A percentile compares a stretch with the other conserved stretches of the same genome.
These are phyloP conservation scores for Aspergillus nidulans DNA, from an alignment of 495 filamentous ascomycete species.

Conservation along the genomic window DNA sequence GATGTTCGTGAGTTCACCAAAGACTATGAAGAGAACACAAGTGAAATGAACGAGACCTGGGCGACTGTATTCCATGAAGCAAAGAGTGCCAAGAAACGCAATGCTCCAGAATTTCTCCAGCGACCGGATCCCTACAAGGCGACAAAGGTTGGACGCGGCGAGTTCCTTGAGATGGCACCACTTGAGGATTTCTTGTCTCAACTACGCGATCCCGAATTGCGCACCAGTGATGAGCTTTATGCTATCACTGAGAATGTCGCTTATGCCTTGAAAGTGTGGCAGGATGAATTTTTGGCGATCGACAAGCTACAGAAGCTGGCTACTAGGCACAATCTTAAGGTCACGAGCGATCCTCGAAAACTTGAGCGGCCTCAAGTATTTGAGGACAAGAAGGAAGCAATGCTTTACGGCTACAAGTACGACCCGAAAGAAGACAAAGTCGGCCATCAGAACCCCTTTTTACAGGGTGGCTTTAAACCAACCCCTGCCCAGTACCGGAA, in stretches of 20 bases:
- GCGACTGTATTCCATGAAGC: slow-evolving; percentile 27
- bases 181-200: slow-evolving; percentile 32
- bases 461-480: slow-evolving; percentile 42
- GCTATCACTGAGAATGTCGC: slow-evolving; percentile 48
- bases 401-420: slow-evolving; percentile 42
- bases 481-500: slow-evolving; percentile 39
- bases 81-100: slow-evolving; percentile 37
- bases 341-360: slow-evolving; percentile 22
- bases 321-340: slow-evolving; percentile 33
- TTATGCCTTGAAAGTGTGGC: slow-evolving; percentile 52
- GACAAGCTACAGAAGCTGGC: slow-evolving; percentile 51
- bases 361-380: slow-evolving; percentile 23
- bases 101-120: slow-evolving; percentile 40
- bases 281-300: slow-evolving; percentile 61
- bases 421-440: slow-evolving; percentile 25
- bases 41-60: slow-evolving; percentile 30
- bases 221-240: slow-evolving; percentile 48
- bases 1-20: slow-evolving; percentile 44
- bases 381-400: slow-evolving; percentile 41
- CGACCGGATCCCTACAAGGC: slow-evolving; percentile 43
- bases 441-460: slow-evolving; percentile 35
- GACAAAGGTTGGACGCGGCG: slow-evolving; percentile 27
- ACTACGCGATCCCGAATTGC: slow-evolving; percentile 33
- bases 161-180: slow-evolving; percentile 42
- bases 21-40: slow-evolving; percentile 29